Base-by-base conservation (phyloP, 495 filamentous ascomycete genomes). In the Aspergillus bridgeri region DNA sequence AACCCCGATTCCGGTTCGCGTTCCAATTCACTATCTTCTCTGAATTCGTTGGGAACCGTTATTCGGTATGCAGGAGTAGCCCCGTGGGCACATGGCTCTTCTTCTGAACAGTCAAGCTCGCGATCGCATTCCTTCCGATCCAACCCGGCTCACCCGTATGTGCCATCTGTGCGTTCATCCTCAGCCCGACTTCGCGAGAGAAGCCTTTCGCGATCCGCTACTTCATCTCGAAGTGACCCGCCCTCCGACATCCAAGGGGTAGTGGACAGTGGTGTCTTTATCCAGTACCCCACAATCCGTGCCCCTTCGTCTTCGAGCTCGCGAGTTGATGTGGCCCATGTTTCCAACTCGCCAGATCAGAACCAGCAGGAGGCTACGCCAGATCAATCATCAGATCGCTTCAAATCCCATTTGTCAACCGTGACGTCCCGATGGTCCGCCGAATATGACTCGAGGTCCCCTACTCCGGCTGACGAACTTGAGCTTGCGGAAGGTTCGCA, bases 331-430 rank as follows among this genome's bases (percentile, higher is more conserved):
- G 64, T 67, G 9, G 77, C 78, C 3, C 57, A 67, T 9, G 61
- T 63, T 5, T 63, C 65, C 19, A 69, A 60, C 43, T 49, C 48
- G 7, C 29, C 50, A 9, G 56, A 61, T 17, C 42, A 47, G 24
- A 59, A 48, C 45, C 20, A 52, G 11, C 72, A 60, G 18, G 72
- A 68, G 42, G n/a, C 63, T 45, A 69, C 67, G 24, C 62, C 66
- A 1, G 77, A 79, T 44, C 68, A 68, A 20, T 67, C 69, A 18
- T 72, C 72, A 7, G 72, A 74, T 53, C 82, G 83, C 73, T 89
- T 87, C 83, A 89, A 87, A 68, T 85, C 87, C 63, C 86, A 89
- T 66, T 78, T 92, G 13, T 90, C 89, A 19, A 86, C 87, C 18
- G 86, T 91, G 25, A 80, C 82, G 51, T 90, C 89, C 20, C 83